Evolutionary conservation across 495 filamentous ascomycete species (phyloP).

Genomic region (Usnea hakonensis): DNA sequence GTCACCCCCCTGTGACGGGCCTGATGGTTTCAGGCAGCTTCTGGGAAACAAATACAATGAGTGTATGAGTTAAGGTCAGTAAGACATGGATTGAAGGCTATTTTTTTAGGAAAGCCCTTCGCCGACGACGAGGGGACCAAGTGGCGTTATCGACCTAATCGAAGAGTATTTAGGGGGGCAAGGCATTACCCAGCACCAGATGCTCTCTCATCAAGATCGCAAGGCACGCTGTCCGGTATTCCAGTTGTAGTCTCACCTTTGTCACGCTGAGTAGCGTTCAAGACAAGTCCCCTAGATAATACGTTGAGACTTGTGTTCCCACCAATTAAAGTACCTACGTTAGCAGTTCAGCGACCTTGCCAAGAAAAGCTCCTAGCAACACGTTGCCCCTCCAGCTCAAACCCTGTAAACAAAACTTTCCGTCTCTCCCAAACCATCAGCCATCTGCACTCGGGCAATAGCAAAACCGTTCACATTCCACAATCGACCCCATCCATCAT

Average conservation of each 20-base stretch:
- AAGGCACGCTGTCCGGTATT: no score
- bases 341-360: not conserved
- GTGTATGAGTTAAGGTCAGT: not conserved
- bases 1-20: not conserved
- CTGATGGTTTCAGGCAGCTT: not conserved
- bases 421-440: not conserved
- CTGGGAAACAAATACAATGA: not conserved
- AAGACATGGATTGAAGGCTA: not conserved
- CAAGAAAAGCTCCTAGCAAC: not conserved
- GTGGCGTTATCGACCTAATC: not conserved
- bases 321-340: no score
- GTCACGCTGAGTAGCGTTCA: no score
- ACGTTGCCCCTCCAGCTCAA: not conserved
- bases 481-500: not conserved
- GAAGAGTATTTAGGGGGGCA: not conserved
- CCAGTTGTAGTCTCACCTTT: no score
- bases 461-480: not conserved
- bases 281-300: not conserved
- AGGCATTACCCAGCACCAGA: no score
- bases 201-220: no score
- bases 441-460: no score
- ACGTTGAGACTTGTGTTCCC: no score
- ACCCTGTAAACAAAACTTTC: not conserved
- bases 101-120: not conserved
- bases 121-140: not conserved